Conservation (phyloP, 2,329 filamentous ascomycete species). For the Stagonosporopsis rhizophila region DNA sequence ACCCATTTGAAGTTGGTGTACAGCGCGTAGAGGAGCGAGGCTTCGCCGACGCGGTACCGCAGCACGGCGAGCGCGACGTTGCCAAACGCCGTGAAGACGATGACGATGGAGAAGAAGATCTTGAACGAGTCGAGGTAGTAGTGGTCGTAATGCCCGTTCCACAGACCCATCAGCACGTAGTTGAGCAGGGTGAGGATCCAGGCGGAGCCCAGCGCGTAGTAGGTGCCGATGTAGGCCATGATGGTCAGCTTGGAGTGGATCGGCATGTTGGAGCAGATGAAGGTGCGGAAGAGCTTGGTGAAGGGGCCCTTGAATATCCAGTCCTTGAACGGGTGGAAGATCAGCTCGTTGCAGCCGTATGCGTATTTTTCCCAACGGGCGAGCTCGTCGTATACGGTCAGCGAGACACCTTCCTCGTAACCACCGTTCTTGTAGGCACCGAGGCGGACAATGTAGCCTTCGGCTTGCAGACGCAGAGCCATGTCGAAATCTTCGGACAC, state of each 20-base stretch:
- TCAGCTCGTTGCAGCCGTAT: conserved; percentile 73
- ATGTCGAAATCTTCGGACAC: conserved; percentile 84
- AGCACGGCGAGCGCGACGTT: conserved; percentile 68
- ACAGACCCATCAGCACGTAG: conserved; percentile 76
- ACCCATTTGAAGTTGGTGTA: conserved; percentile 69
- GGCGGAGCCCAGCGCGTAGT: conserved; percentile 73
- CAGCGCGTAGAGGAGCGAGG: conserved; percentile 58
- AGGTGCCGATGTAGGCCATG: conserved; percentile 73
- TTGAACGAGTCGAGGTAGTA: conserved; percentile 80
- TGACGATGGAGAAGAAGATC: conserved; percentile 68
- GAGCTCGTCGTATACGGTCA: conserved; percentile 76
- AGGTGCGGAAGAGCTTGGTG: conserved; percentile 68
- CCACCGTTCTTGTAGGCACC: conserved; percentile 72
- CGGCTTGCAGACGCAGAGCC: conserved; percentile 72
- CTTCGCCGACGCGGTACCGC: conserved; percentile 67
- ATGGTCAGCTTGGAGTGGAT: conserved; percentile 74
- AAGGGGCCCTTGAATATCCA: conserved; percentile 71
- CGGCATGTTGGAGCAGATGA: conserved; percentile 67
- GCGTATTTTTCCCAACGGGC: conserved; percentile 75
- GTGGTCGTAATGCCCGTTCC: conserved; percentile 76
- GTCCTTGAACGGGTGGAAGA: conserved; percentile 70
- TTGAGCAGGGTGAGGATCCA: conserved; percentile 72
- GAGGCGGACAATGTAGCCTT: conserved; percentile 72
- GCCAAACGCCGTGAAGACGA: conserved; percentile 70
- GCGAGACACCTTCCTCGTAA: conserved; percentile 76